A percentile compares a stretch with the other conserved stretches of the same genome.
These are phyloP conservation scores for Fagopyrum homotropicum DNA, from an alignment of 148 eudicot genomes.

Conservation along the genomic window DNA sequence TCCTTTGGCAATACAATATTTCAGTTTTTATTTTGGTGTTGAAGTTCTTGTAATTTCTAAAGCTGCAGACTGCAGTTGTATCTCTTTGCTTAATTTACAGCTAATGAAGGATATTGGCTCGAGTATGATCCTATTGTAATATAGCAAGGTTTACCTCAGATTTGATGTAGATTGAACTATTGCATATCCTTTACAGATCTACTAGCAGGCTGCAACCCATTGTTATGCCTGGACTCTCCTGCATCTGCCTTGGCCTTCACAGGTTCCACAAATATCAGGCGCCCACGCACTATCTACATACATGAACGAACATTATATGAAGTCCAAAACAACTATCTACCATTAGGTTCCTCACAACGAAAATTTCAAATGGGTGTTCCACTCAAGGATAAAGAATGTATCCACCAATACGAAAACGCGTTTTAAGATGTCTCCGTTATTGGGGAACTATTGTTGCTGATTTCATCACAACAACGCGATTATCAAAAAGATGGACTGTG, in stretches of 20 bases:
- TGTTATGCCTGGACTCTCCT: slow-evolving; percentile 1
- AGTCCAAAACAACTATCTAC: neutral
- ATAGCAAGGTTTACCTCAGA: neutral
- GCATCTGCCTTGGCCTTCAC: slow-evolving; percentile 20
- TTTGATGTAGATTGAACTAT: neutral
- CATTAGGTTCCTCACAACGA: neutral
- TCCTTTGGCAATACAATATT: neutral
- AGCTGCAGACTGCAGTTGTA: neutral
- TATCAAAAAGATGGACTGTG: no score
- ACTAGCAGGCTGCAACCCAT: neutral
- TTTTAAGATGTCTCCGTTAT: neutral
- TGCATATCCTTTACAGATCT: neutral
- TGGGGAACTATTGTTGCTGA: no score
- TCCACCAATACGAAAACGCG: neutral
- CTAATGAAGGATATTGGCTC: neutral
- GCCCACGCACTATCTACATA: slow-evolving; percentile 46
- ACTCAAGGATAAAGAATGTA: neutral
- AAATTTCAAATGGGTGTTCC: neutral
- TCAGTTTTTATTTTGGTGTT: neutral
- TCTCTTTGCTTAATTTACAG: neutral
- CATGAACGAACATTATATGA: neutral
- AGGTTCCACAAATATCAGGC: slow-evolving; percentile 54
- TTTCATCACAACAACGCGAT: no score
- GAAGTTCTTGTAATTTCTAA: neutral
- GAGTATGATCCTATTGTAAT: neutral